Evolutionary conservation across 2,329 filamentous ascomycete species (phyloP).

Genomic region (Arthrobotrys conoides): DNA sequence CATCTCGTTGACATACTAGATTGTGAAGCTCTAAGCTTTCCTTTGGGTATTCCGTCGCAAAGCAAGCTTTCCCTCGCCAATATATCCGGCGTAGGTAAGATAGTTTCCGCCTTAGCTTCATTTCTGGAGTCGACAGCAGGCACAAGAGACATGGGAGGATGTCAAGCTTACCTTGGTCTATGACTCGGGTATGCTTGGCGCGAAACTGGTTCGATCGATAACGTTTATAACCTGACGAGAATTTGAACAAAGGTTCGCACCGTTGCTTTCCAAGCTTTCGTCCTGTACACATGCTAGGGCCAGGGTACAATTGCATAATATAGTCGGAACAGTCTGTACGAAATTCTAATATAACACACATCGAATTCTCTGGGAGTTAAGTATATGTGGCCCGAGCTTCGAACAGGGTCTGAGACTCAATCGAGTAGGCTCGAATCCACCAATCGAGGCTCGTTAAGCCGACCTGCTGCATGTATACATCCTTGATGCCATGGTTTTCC

Average conservation of each 20-base stretch:
- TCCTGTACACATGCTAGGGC: background rate
- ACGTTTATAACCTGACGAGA: constrained; percentile 6
- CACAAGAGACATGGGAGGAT: background rate
- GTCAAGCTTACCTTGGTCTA: constrained; percentile 29
- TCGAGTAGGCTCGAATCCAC: too few relatives aligned
- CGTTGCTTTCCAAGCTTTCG: constrained; percentile 4
- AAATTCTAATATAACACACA: too few relatives aligned
- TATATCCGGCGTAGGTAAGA: constrained; percentile 21
- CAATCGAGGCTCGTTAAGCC: too few relatives aligned
- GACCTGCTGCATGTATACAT: too few relatives aligned
- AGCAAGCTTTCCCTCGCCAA: constrained; percentile 3
- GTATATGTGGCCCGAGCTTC: too few relatives aligned
- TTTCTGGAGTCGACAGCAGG: background rate
- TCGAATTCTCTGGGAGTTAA: too few relatives aligned
- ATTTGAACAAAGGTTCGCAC: background rate
- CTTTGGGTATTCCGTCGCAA: background rate
- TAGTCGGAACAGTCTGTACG: background rate
- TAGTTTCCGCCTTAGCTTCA: constrained; percentile 53
- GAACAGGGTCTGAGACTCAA: too few relatives aligned
- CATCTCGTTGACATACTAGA: constrained; percentile 8
- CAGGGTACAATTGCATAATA: background rate
- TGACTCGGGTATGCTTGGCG: constrained; percentile 21
- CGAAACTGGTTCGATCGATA: constrained; percentile 13
- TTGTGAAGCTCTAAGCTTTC: background rate
- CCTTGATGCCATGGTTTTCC: too few relatives aligned